Evolutionary conservation across 2,329 filamentous ascomycete genomes (phyloP), one percentile per base, ranked within the genome.

Genomic region (Xylaria sp.): DNA sequence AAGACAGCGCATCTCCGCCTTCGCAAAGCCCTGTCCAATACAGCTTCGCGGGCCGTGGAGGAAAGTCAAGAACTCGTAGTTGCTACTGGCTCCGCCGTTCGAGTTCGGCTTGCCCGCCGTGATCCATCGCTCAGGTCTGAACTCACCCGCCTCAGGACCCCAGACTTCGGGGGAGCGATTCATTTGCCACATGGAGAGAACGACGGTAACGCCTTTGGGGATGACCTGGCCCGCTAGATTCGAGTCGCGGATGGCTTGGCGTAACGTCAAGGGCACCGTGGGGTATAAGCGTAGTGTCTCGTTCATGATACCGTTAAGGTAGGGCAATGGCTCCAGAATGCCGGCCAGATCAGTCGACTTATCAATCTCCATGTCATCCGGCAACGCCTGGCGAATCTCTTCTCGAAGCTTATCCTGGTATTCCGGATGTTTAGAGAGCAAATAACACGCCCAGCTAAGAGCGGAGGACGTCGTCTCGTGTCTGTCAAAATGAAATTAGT

Each of bases 1-100:
- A 67, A 95, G 78, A 77, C 90, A 93, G 10, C 91, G 89, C 79
- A 94, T 89, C 81, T 95, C 93, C 0, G 90, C 88, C 75, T 88
- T 89, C 0, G 92, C 90, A 77, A 94, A 94, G 0, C 84, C 84
- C 76, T 90, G 88, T 0, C 91, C 91, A 68, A 93, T 93, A 75
- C 91, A 93, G 72, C 87, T 88, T 58, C 91, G 83, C 1, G 91
- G 90, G 0, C 92, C 91, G 72, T 93, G 90, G 56, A 93, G 78
- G 78, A 93, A 93, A 0, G 90, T 92, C 74, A 91, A 75, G 62
- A 89, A 87, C 1, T 88, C 85, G 76, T 91, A 94, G 76, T 93
- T 93, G 65, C 85, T 91, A 2, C 84, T 83, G 0, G 91, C 89
- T 4, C 91, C 91, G 1, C 91, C 91, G 1, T 85, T 87, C 63